Evolutionary conservation across 495 filamentous ascomycete species (phyloP), one percentile per base, ranked within the genome.

Genomic region (Xanthoparmelia taractica): DNA sequence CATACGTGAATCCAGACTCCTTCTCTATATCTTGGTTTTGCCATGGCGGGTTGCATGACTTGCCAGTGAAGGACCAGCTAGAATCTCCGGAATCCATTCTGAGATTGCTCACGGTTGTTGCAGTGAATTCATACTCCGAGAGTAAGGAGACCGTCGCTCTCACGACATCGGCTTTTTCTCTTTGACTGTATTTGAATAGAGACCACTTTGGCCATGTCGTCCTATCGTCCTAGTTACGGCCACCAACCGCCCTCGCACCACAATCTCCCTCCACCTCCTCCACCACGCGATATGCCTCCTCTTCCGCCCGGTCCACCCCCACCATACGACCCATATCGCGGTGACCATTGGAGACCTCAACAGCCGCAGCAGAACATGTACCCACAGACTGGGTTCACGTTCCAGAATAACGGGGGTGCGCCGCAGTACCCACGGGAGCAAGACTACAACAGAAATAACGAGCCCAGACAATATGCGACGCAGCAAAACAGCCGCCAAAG

Each of bases 321-420:
- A 34, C 41, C 66, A 13, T 58, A 58, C 25, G 61, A 58, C 40
- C 29, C 41, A 17, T 57, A 63, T 41, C 54, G 57, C 27, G 40
- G n/a, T n/a, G 25, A 15, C n/a, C 48, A 37, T 54, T 58, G 58
- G 27, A 66, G 66, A 20, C 61, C 54, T 29, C 66, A 63, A 58
- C 41, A 61, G 33, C 66, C 63, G 29, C 12, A 27, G 20, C 33
- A 59, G 38, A 27, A 13, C 15, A 18, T 15, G 27, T 38, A 48
- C 18, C 56, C 37, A 20, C 54, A 45, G 34, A 52, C 69, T 62
- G 72, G 77, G 25, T 82, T 82, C 66, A 78, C 77, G 0, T 82
- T 81, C 64, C 77, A 77, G 18, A 63, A 63, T 18, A 38, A 50
- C 33, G 57, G 59, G 6, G 47, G 50, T 37, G 66, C 58, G 13